Conservation (phyloP, 495 filamentous ascomycete genomes). For the Hyaloscypha bicolor region DNA sequence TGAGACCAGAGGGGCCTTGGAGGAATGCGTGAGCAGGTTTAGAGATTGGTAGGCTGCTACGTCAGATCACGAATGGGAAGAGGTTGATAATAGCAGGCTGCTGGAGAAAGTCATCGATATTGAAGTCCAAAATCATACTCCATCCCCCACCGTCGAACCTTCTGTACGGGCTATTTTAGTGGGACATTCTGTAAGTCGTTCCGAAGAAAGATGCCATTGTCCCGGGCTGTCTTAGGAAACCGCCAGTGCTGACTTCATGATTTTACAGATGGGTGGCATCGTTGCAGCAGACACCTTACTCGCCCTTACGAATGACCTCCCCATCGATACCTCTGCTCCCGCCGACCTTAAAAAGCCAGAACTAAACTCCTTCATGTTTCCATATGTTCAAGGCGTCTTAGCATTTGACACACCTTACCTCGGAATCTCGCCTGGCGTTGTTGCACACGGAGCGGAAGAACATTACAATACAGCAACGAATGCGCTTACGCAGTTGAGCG, state of each 20-base stretch:
- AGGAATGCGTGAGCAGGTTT: constrained; percentile 77
- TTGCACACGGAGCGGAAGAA: constrained; percentile 85
- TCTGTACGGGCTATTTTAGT: constrained; percentile 82
- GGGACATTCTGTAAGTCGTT: constrained; percentile 63
- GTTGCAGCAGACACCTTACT: constrained; percentile 88
- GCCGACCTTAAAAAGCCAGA: not conserved
- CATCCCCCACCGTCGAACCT: constrained; percentile 86
- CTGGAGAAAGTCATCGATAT: constrained; percentile 85
- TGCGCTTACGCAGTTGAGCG: constrained; percentile 65
- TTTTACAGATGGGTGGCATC: constrained; percentile 80
- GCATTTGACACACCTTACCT: constrained; percentile 96
- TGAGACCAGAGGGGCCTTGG: constrained; percentile 87
- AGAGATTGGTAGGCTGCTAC: constrained; percentile 71
- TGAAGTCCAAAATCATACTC: constrained; percentile 80
- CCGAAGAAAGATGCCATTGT: no score
- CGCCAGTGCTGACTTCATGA: no score
- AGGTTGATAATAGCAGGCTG: constrained; percentile 58
- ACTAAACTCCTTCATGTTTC: constrained; percentile 47
- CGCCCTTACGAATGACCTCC: constrained; percentile 38
- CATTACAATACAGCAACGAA: constrained; percentile 76
- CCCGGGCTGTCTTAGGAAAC: no score
- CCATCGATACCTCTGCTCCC: constrained; percentile 41
- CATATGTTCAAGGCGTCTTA: constrained; percentile 79
- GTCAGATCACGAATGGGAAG: not conserved
- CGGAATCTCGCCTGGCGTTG: constrained; percentile 84